phyloP scores from a whole-genome alignment of 2,329 filamentous ascomycete genomes.

The Alternaria ventricosa region DNA sequence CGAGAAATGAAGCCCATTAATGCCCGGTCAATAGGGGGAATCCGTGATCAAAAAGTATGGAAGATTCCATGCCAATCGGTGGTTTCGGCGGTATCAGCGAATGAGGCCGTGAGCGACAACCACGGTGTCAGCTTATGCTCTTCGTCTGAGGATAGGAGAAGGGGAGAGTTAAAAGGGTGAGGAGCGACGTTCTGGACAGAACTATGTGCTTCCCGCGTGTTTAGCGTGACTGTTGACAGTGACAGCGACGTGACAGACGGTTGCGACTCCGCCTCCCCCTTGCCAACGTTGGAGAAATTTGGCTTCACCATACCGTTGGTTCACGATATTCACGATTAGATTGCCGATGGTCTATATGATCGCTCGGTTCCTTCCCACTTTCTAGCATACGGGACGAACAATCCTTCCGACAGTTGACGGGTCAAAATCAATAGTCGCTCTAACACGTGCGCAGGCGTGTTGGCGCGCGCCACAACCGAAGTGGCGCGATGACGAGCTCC shows the following conservation, averaged over 20 bases:
- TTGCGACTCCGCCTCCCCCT: neutral
- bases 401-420: neutral
- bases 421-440: neutral
- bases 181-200: neutral
- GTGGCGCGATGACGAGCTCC: slow-evolving; percentile 13
- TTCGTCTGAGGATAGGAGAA: neutral
- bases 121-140: neutral
- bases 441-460: neutral
- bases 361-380: neutral
- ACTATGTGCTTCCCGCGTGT: neutral
- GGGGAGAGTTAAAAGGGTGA: neutral
- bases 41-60: neutral
- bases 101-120: neutral
- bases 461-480: neutral
- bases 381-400: neutral
- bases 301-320: neutral
- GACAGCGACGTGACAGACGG: neutral
- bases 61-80: neutral
- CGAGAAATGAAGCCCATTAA: neutral
- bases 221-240: neutral
- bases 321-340: neutral
- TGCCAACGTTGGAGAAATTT: neutral
- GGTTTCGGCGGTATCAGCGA: neutral
- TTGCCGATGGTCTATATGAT: neutral
- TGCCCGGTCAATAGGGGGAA: neutral